Base-by-base conservation (phyloP, 2,329 filamentous ascomycete species). In the Penicillium brasilianum region DNA sequence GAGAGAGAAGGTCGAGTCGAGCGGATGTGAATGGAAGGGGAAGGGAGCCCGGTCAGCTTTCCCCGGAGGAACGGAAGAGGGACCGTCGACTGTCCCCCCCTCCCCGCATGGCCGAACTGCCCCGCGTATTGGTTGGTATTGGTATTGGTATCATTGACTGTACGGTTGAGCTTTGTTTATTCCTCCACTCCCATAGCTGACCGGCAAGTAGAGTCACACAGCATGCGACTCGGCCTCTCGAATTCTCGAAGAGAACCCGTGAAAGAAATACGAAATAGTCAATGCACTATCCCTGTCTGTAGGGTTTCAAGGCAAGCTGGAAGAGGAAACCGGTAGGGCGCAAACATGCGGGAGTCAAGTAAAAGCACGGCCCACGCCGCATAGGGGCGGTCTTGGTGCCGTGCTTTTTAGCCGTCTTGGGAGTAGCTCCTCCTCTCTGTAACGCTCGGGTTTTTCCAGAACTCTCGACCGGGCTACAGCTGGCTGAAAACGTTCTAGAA, bases 31-130 rank as follows among this genome's bases (percentile, higher is more conserved):
- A 41, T 41, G 44, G 22, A 50, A 37, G 39, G 25, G 44, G 41
- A 32, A 37, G 41, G n/a, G n/a, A n/a, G n/a, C n/a, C n/a, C n/a
- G n/a, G 34, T 60, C 58, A 66, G 60, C 58, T 74, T 32, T 71
- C 70, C 68, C 73, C 73, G 73, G 73, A 70, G 72, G 67, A 75
- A 74, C 72, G 73, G 73, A 75, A 75, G 66, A 57, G 58, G 55
- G 60, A 56, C 43, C 60, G 62, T 58, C 63, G 4, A 55, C 28
- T 11, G n/a, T n/a, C n/a, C n/a, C n/a, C n/a, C n/a, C n/a, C 66
- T 16, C 72, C 72, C 71, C 72, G 73, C 73, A 75, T 74, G 70
- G 67, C 73, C 73, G 65, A 64, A 55, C 39, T 18, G 49, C 55
- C 53, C 32, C 32, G 25, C 36, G 36, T 30, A 44, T 41, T 18